A percentile compares a stretch with the other conserved stretches of the same genome.
Conservation (phyloP, 2,329 filamentous ascomycete genomes). For the Incumbomyces delicatus region DNA sequence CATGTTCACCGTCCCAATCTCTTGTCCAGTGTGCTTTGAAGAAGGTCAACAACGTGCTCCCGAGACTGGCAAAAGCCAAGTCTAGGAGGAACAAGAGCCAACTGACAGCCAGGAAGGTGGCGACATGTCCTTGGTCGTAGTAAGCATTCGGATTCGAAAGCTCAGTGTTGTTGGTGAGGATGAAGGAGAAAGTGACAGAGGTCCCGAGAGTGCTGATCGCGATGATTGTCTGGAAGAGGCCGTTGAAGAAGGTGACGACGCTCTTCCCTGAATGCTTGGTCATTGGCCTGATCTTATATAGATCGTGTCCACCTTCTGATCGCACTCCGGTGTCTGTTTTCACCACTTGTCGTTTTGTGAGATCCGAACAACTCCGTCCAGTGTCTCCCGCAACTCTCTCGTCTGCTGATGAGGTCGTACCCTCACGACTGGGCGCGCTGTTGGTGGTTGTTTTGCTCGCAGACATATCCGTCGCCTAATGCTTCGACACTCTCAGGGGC, state of each 20-base stretch:
- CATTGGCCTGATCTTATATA: constrained; percentile 16
- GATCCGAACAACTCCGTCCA: not conserved
- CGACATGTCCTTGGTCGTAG: constrained; percentile 10
- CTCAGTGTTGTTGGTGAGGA: constrained; percentile 17
- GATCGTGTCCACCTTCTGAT: constrained; percentile 17
- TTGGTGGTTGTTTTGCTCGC: not conserved
- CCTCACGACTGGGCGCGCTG: not conserved
- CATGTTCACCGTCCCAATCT: constrained; percentile 20
- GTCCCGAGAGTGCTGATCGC: constrained; percentile 19
- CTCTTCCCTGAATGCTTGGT: constrained; percentile 16
- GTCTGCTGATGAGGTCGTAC: not conserved
- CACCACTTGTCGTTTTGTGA: not conserved
- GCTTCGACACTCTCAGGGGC: too few relatives aligned
- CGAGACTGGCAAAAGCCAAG: constrained; percentile 18
- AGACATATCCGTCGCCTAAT: too few relatives aligned
- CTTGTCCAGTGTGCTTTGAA: constrained; percentile 19
- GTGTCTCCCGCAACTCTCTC: not conserved
- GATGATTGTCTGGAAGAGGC: constrained; percentile 19
- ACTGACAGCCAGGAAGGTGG: constrained; percentile 18
- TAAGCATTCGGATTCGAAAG: constrained; percentile 9
- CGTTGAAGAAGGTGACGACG: constrained; percentile 20
- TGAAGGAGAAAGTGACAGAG: constrained; percentile 21
- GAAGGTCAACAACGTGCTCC: constrained; percentile 20
- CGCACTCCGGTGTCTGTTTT: not conserved
- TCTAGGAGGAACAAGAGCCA: constrained; percentile 22